Conservation (phyloP, 2,329 filamentous ascomycete species). For the Cladosporium sp. region DNA sequence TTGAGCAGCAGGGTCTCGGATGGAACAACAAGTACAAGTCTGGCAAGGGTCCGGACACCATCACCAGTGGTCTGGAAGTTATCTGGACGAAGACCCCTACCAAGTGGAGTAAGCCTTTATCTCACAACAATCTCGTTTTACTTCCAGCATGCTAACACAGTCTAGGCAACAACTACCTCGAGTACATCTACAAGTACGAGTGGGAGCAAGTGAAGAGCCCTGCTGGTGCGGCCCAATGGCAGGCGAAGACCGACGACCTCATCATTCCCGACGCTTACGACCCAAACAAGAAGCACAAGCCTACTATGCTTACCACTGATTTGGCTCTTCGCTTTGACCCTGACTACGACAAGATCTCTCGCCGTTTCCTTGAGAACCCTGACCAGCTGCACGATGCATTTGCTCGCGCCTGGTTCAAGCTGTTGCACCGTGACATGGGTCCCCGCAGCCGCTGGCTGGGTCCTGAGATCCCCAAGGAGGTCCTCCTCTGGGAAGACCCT, state of each 20-base stretch:
- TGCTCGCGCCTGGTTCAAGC: slow-evolving; percentile 75
- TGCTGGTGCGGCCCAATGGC: slow-evolving; percentile 72
- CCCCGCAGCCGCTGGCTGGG: slow-evolving; percentile 66
- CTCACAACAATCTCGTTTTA: not conserved
- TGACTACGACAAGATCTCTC: slow-evolving; percentile 69
- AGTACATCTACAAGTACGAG: slow-evolving; percentile 72
- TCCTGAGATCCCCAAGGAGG: slow-evolving; percentile 67
- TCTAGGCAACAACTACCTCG: slow-evolving; percentile 59
- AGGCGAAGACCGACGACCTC: slow-evolving; percentile 61
- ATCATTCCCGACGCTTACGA: slow-evolving; percentile 70
- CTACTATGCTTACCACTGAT: slow-evolving; percentile 74
- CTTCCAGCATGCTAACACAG: not conserved
- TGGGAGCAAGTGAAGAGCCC: slow-evolving; percentile 74
- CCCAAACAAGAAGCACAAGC: slow-evolving; percentile 64
- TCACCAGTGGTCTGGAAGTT: slow-evolving; percentile 73
- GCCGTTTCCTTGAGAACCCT: slow-evolving; percentile 63
- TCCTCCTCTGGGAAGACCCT: slow-evolving; percentile 70
- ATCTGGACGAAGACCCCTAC: slow-evolving; percentile 72
- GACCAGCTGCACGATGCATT: slow-evolving; percentile 66
- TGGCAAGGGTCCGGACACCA: slow-evolving; percentile 67
- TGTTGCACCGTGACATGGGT: slow-evolving; percentile 74
- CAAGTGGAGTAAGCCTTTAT: slow-evolving; percentile 58
- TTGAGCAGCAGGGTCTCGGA: slow-evolving; percentile 66
- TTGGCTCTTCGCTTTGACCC: slow-evolving; percentile 67
- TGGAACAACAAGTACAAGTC: slow-evolving; percentile 62